Percentiles rank a stretch among this genome's conserved stretches.
Conservation (phyloP, 768 basidiomycete genomes). For the Tylopilus rubrobrunneus region DNA sequence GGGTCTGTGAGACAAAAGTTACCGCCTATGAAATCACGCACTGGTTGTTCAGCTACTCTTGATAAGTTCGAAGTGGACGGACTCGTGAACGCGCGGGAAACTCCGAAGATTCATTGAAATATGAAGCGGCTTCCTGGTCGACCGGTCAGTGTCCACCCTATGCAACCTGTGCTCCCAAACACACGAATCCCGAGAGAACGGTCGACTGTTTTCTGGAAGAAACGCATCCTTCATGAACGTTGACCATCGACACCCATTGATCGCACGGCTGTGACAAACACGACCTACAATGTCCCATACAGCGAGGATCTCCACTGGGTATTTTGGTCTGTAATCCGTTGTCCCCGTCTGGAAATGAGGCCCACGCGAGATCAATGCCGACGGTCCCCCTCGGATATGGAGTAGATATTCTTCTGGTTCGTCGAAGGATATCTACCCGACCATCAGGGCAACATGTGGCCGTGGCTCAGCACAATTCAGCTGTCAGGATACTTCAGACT, state of each 20-base stretch:
- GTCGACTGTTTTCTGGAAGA: conserved; percentile 34
- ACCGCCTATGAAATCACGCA: conserved; percentile 13
- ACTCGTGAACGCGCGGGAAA: conserved; percentile 31
- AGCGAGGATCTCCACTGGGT: conserved; percentile 37
- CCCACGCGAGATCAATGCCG: conserved; percentile 32
- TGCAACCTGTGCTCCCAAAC: conserved; percentile 37
- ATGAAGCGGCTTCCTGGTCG: conserved; percentile 29
- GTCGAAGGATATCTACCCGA: conserved; percentile 40
- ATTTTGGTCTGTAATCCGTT: conserved; percentile 25
- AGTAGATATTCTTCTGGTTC: conserved; percentile 37
- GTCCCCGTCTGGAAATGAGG: conserved; percentile 23
- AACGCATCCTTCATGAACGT: conserved; percentile 32
- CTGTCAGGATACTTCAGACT: conserved; percentile 13
- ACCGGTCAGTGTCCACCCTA: conserved; percentile 27
- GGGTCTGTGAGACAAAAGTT: conserved; percentile 28
- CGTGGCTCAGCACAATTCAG: conserved; percentile 2
- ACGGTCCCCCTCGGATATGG: conserved; percentile 41
- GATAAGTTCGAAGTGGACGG: conserved; percentile 5
- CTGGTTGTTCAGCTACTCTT: not conserved
- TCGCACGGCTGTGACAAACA: conserved; percentile 6
- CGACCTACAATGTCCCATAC: conserved; percentile 41
- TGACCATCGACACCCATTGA: conserved; percentile 8
- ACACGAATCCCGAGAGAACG: conserved; percentile 31
- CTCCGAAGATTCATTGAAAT: conserved; percentile 45
- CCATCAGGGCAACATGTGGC: conserved; percentile 6